These are phyloP conservation scores for Nemophila menziesii DNA, from an alignment of 257 asterid genomes.

Conservation along the genomic window DNA sequence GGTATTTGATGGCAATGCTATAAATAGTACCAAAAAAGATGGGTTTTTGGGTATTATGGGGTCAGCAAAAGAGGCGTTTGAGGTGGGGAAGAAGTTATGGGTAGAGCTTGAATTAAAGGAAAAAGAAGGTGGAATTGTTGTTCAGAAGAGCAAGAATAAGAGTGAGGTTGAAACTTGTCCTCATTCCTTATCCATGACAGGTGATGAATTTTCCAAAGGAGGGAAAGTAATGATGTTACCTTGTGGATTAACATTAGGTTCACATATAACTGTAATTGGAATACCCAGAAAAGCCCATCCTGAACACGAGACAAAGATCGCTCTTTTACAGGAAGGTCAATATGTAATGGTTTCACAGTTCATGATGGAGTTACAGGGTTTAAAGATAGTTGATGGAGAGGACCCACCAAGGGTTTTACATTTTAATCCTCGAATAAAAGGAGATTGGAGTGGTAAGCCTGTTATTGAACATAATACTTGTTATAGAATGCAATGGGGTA, in stretches of 20 bases:
- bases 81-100: conserved; percentile 63
- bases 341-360: conserved; percentile 84
- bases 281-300: conserved; percentile 66
- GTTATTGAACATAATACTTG: conserved; percentile 91
- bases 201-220: conserved; percentile 39
- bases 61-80: conserved; percentile 61
- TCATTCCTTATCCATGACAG: conserved; percentile 41
- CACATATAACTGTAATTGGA: conserved; percentile 73
- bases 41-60: conserved; percentile 32
- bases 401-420: conserved; percentile 90
- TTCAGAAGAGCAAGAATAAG: neutral
- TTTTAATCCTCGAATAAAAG: conserved; percentile 76
- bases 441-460: conserved; percentile 95
- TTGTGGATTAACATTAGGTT: conserved; percentile 82
- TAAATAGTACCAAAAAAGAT: conserved; percentile 6
- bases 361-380: conserved; percentile 89
- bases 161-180: conserved; percentile 41
- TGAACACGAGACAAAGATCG: conserved; percentile 65
- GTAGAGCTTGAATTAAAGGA: conserved; percentile 37
- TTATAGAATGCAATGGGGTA: conserved; percentile 96
- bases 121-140: conserved; percentile 8
- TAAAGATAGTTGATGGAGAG: conserved; percentile 85
- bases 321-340: conserved; percentile 60
- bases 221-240: conserved; percentile 57
- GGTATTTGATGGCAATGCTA: conserved; percentile 10